These are phyloP conservation scores for Ascochyta clinopodiicola DNA, from an alignment of 2,329 filamentous ascomycete genomes.

Conservation along the genomic window DNA sequence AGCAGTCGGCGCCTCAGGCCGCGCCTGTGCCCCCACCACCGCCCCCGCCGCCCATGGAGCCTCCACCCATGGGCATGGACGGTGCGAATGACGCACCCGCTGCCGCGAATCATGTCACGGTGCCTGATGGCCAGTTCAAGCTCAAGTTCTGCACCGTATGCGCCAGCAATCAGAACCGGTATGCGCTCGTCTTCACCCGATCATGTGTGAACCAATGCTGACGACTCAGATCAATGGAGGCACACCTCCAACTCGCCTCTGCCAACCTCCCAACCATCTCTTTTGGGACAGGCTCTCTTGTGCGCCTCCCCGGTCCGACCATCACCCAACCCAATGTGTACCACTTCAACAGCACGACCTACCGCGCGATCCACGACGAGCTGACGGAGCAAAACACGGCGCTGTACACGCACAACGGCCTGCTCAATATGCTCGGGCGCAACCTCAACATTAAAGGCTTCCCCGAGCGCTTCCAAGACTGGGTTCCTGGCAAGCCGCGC, in stretches of 20 bases:
- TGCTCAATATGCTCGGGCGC: slow-evolving; percentile 93
- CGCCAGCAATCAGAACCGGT: slow-evolving; percentile 97
- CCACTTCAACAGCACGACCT: slow-evolving; percentile 96
- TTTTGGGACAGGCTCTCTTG: slow-evolving; percentile 93
- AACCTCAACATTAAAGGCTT: slow-evolving; percentile 94
- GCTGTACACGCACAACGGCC: slow-evolving; percentile 88
- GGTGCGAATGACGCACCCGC: slow-evolving; percentile 35
- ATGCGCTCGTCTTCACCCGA: slow-evolving; percentile 20
- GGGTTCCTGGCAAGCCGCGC: slow-evolving; percentile 85
- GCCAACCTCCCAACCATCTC: slow-evolving; percentile 93
- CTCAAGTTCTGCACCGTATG: slow-evolving; percentile 99
- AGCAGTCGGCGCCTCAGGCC: slow-evolving; percentile 27
- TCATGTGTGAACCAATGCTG: too few species aligned
- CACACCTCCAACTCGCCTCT: slow-evolving; percentile 88
- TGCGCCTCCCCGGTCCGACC: slow-evolving; percentile 88
- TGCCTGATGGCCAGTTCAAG: slow-evolving; percentile 70
- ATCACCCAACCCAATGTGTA: slow-evolving; percentile 97
- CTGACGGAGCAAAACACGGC: slow-evolving; percentile 83
- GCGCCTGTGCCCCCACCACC: slow-evolving; percentile 61
- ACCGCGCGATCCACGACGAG: slow-evolving; percentile 93
- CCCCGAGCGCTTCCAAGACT: slow-evolving; percentile 97
- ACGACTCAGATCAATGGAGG: slow-evolving; percentile 84
- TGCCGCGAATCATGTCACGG: slow-evolving; percentile 31
- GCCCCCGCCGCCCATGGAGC: slow-evolving; percentile 49
- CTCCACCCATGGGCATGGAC: slow-evolving; percentile 43